Base-by-base conservation (phyloP, 2,329 filamentous ascomycete genomes). In the Colletotrichum lindemuthianum region DNA sequence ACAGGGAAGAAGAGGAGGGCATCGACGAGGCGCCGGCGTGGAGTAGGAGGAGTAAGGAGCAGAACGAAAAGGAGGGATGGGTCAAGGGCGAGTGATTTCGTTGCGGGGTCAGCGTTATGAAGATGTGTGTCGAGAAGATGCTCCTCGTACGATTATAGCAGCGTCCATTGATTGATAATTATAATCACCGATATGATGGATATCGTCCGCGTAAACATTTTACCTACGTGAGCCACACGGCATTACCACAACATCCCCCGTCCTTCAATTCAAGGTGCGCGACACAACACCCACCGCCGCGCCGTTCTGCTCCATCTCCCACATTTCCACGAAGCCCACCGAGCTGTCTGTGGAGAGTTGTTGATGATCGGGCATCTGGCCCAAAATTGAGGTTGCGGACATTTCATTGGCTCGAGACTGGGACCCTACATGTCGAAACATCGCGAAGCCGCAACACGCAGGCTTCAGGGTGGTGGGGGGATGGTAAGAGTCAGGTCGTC, bases 11-110 rank as follows among this genome's bases (percentile, higher is more conserved):
- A 69, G 87, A 89, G 33, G 82, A 82, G 6, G 87, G 85, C 0
- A 81, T 82, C 58, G 87, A 90, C 73, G 86, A 86, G 72, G 81
- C 87, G 40, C 86, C 88, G 0, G 82, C 80, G 55, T 90, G 87
- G 87, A 83, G 80, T 55, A 78, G 79, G 74, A 80, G 78, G 74
- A 83, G 80, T 34, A 89, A 88, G 77, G 77, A 76, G 56, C 78
- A 85, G 71, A 90, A 90, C 71, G 85, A 86, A 75, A 79, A 82
- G n/a, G 76, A 78, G 15, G 86, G 86, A 0, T 71, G 84, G 65
- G 86, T 89, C 9, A 86, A 82, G 71, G 70, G 41, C 2, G 59
- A 67, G 41, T 65, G 44, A 36, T 11, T 24, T 4, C 24, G 24
- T 24, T 4, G 24, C 4, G 24, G 24, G 4, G 24, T 24, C 24